These are phyloP conservation scores for Penicillium sp. DNA, from an alignment of 2,329 filamentous ascomycete species.

Conservation along the genomic window DNA sequence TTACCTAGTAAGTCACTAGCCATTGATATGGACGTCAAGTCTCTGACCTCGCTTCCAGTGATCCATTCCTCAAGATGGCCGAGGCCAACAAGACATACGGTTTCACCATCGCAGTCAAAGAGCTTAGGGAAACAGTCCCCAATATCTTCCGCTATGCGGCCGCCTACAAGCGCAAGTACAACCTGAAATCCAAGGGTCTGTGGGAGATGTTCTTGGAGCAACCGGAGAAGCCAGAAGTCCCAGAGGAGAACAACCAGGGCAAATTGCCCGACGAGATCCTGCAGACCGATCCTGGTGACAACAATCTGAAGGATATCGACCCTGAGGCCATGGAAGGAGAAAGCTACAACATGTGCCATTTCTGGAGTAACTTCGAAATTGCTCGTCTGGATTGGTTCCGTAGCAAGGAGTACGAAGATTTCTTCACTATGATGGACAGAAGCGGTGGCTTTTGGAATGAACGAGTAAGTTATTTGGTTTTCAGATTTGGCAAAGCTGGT, in stretches of 20 bases:
- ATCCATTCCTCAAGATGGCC: constrained; percentile 95
- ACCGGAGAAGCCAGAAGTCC: constrained; percentile 50
- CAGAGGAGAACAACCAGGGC: constrained; percentile 67
- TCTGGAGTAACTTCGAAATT: constrained; percentile 99
- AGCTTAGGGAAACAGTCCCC: constrained; percentile 93
- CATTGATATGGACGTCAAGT: neutral
- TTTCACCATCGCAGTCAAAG: constrained; percentile 98
- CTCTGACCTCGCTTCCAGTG: constrained; percentile 53
- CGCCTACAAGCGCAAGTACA: constrained; percentile 91
- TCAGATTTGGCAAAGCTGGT: neutral
- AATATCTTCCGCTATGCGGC: constrained; percentile 99
- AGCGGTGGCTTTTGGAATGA: constrained; percentile 99
- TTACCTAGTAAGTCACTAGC: constrained; percentile 76
- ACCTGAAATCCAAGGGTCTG: constrained; percentile 83
- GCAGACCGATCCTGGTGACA: constrained; percentile 70
- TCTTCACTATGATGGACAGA: constrained; percentile 98
- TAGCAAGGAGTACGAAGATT: constrained; percentile 95
- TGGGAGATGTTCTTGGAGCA: constrained; percentile 98
- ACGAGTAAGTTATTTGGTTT: constrained; percentile 63
- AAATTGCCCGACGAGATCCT: constrained; percentile 80
- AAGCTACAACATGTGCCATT: constrained; percentile 99
- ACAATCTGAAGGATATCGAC: constrained; percentile 77
- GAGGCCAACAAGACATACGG: constrained; percentile 96
- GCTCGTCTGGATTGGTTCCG: constrained; percentile 93
- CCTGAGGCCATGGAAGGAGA: constrained; percentile 95